Evolutionary conservation across 2,329 filamentous ascomycete species (phyloP), one percentile per base, ranked within the genome.

Genomic region (Geosmithia putterillii): DNA sequence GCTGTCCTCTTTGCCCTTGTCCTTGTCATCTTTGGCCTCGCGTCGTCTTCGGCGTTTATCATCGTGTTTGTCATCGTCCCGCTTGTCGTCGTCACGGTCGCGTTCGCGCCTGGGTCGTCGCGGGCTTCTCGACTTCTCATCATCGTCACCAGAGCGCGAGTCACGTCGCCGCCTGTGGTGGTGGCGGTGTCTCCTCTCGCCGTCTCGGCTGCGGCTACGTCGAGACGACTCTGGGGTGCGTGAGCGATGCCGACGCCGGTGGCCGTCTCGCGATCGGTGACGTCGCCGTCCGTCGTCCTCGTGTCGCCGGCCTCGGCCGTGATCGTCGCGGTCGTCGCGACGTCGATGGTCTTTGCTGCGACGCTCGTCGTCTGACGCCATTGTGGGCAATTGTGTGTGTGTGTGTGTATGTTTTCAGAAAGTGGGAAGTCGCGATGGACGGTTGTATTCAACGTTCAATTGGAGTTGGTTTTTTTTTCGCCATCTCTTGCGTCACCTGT

Each of bases 181-280:
- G 5, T 49, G 41, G 18, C 47, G 45, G 10, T 42, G 20, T 12
- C 43, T 40, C 8, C 45, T 10, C 22, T 52, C 48, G 20, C 51
- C 49, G 36, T 39, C 56, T 42, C 52, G 52, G 44, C 52, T 59
- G 44, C 54, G 47, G 42, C 46, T 50, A 45, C 52, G 52, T 41
- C 45, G 48, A 41, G 53, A 50, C 9, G 50, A 47, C 21, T 59
- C 57, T 25, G 58, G 60, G 3, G 56, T 59, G 20, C 54, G 49
- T 5, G 61, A 62, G 8, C 60, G 54, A 44, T 56, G 52, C 41
- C 57, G 51, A 19, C 60, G 55, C 34, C 49, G 51, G 35, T 40
- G 51, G 42, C 49, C 51, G 40, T 51, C 28, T 32, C 47, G 14
- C 46, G 49, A 34, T 54, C 52, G 10, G 10, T 48, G 48, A 15